phyloP scores from a whole-genome alignment of 495 filamentous ascomycete species.

The Penicillium waksmanii region DNA sequence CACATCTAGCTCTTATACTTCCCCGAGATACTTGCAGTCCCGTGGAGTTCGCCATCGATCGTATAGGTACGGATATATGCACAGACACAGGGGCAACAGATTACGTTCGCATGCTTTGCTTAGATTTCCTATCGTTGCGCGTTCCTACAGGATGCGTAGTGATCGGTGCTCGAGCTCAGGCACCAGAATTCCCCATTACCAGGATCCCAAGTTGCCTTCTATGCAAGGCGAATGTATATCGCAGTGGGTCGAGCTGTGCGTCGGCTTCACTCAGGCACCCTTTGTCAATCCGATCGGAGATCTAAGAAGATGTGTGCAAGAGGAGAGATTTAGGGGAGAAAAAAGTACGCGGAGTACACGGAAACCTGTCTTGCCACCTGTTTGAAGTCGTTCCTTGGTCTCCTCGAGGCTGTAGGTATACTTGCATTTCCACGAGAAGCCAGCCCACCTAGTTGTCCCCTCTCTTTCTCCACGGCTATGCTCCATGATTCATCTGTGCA shows the following conservation, averaged over 20 bases:
- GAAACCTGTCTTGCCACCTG: not conserved
- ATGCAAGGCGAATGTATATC: slow-evolving; percentile 32
- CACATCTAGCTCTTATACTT: slow-evolving; percentile 22
- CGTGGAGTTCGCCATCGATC: slow-evolving; percentile 25
- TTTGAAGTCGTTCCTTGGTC: not conserved
- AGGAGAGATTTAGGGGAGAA: not conserved
- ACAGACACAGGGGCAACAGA: slow-evolving; percentile 4
- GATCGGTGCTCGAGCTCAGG: slow-evolving; percentile 16
- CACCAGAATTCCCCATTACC: slow-evolving; percentile 24
- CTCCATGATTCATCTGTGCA: not conserved
- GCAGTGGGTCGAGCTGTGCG: slow-evolving; percentile 15
- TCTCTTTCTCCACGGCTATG: not conserved
- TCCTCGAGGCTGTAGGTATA: not conserved
- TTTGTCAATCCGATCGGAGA: slow-evolving; percentile 14
- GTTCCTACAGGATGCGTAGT: slow-evolving; percentile 13
- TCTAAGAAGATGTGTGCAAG: not conserved
- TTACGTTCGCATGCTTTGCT: not conserved
- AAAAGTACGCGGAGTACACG: not conserved
- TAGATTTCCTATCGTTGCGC: not conserved
- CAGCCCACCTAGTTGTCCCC: not conserved
- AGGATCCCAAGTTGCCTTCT: slow-evolving; percentile 27
- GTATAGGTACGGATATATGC: slow-evolving; percentile 6
- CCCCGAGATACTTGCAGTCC: slow-evolving; percentile 14
- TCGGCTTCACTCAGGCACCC: slow-evolving; percentile 31
- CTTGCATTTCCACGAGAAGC: not conserved